These are phyloP conservation scores for Colletotrichum shisoi DNA, from an alignment of 2,329 filamentous ascomycete genomes.

Conservation along the genomic window DNA sequence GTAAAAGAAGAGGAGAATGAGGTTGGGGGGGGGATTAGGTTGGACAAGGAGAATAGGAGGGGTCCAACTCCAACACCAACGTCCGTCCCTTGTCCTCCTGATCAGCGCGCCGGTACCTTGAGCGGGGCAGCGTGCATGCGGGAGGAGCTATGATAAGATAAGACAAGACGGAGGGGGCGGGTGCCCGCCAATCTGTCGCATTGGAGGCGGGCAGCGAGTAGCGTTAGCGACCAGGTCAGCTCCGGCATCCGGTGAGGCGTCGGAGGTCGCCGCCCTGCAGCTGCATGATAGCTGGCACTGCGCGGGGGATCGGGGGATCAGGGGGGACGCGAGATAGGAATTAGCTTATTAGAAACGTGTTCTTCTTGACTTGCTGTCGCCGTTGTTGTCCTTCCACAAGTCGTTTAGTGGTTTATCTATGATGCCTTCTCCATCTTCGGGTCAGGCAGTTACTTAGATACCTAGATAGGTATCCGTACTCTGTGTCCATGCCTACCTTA, in stretches of 20 bases:
- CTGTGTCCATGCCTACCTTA: neutral
- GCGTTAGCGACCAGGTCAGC: slow-evolving; percentile 11
- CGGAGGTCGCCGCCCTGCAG: slow-evolving; percentile 36
- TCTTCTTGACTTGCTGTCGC: slow-evolving; percentile 4
- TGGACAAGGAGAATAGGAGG: slow-evolving; percentile 24
- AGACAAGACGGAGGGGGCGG: slow-evolving; percentile 3
- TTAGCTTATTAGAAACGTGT: slow-evolving; percentile 25
- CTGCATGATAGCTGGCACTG: slow-evolving; percentile 14
- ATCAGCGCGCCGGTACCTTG: slow-evolving; percentile 35
- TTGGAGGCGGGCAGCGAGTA: neutral
- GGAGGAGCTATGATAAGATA: slow-evolving; percentile 38
- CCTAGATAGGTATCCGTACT: neutral
- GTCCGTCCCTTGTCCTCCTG: slow-evolving; percentile 37
- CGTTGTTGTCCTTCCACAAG: neutral
- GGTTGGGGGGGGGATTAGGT: slow-evolving; percentile 14
- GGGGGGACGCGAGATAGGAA: neutral
- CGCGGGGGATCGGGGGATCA: neutral
- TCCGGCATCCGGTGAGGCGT: slow-evolving; percentile 32
- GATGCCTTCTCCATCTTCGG: neutral
- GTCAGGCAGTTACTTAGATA: too few species aligned
- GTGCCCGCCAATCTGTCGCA: slow-evolving; percentile 1
- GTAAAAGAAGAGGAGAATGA: slow-evolving; percentile 29
- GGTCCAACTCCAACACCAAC: slow-evolving; percentile 23
- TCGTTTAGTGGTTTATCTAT: neutral
- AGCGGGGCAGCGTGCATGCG: slow-evolving; percentile 34